Conservation (phyloP, 768 basidiomycete species). For the Hypholoma sublateritium region DNA sequence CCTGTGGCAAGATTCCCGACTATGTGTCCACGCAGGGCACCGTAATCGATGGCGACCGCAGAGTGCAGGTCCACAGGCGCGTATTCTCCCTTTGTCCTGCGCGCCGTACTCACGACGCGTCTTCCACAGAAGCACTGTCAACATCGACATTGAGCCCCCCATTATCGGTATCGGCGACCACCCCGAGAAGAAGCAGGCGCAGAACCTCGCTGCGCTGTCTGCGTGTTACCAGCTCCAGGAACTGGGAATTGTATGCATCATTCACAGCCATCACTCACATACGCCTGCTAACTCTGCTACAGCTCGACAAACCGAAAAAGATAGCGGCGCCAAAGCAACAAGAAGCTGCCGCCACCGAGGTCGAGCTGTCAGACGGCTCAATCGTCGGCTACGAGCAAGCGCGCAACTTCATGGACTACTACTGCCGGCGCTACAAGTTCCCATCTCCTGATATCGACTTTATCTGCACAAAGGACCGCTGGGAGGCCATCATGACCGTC, state of each 20-base stretch:
- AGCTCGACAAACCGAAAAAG: conserved; percentile 41
- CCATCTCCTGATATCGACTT: conserved; percentile 70
- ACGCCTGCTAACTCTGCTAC: neutral
- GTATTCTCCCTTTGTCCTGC: conserved; percentile 10
- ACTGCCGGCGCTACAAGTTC: conserved; percentile 79
- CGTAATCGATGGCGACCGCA: conserved; percentile 20
- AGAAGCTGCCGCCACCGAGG: conserved; percentile 16
- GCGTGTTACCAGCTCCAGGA: conserved; percentile 70
- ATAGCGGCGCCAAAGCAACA: conserved; percentile 18
- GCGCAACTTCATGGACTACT: conserved; percentile 92
- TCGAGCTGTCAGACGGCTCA: conserved; percentile 60
- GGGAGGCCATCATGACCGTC: conserved; percentile 79
- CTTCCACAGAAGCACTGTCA: conserved; percentile 38
- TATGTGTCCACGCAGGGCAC: conserved; percentile 34
- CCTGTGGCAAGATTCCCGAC: conserved; percentile 25
- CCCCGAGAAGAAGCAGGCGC: conserved; percentile 58
- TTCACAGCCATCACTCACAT: neutral
- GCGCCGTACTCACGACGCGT: neutral
- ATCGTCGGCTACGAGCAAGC: conserved; percentile 69
- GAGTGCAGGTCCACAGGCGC: conserved; percentile 44
- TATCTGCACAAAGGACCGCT: conserved; percentile 32
- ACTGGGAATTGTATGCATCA: conserved; percentile 58
- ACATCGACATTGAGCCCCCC: conserved; percentile 34
- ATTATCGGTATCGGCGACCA: conserved; percentile 67
- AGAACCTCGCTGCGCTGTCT: conserved; percentile 74